Evolutionary conservation across 495 filamentous ascomycete genomes (phyloP).

Genomic region (Aspergillus bertholletiae): DNA sequence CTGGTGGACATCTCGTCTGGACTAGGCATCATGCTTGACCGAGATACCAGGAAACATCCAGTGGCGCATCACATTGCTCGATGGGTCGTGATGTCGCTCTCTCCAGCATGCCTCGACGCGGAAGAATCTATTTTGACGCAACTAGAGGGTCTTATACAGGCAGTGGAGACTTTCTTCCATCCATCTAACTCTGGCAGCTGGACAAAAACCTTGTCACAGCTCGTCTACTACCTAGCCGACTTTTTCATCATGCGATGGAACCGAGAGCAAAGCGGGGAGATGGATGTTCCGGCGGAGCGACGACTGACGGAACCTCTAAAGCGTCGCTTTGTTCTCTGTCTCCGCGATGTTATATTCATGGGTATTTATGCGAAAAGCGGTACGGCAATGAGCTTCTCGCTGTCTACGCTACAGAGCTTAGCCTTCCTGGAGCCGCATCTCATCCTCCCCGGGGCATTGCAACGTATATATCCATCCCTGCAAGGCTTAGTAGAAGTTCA

Average conservation of each 20-base stretch:
- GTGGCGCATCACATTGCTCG: slow-evolving; percentile 88
- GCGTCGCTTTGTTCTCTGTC: slow-evolving; percentile 81
- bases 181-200: slow-evolving; percentile 92
- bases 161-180: slow-evolving; percentile 98
- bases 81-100: slow-evolving; percentile 92
- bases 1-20: slow-evolving; percentile 80
- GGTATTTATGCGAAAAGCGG: slow-evolving; percentile 95
- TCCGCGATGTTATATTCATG: slow-evolving; percentile 96
- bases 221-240: slow-evolving; percentile 90
- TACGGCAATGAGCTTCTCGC: slow-evolving; percentile 83
- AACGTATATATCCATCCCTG: slow-evolving; percentile 94
- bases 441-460: slow-evolving; percentile 89
- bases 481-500: slow-evolving; percentile 97
- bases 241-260: slow-evolving; percentile 99
- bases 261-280: slow-evolving; percentile 85
- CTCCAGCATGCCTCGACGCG: slow-evolving; percentile 75
- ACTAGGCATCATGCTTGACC: slow-evolving; percentile 77
- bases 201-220: slow-evolving; percentile 85
- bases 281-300: slow-evolving; percentile 76
- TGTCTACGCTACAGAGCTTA: slow-evolving; percentile 83
- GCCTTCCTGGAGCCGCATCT: slow-evolving; percentile 88
- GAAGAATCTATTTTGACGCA: slow-evolving; percentile 75
- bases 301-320: slow-evolving; percentile 76
- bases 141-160: slow-evolving; percentile 91
- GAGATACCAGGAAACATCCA: slow-evolving; percentile 89